A percentile compares a stretch with the other conserved stretches of the same genome.
These are phyloP conservation scores for Turritis glabra DNA, from an alignment of 345 rosid species.

Conservation along the genomic window DNA sequence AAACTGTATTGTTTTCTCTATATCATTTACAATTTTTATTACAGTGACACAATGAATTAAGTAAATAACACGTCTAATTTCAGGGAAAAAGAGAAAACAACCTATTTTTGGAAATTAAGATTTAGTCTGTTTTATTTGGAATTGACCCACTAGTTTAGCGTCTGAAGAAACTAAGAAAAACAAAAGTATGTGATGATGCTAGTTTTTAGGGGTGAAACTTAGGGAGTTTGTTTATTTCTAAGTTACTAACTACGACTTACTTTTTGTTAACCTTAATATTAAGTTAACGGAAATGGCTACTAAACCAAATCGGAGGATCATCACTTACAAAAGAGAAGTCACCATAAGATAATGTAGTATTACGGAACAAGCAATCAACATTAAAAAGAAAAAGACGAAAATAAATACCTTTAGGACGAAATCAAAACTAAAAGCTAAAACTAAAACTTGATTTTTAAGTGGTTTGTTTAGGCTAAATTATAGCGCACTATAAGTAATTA, in stretches of 20 bases:
- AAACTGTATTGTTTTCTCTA: neutral
- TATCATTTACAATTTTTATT: neutral
- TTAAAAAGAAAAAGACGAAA: too few relatives aligned
- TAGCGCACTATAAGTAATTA: too few relatives aligned
- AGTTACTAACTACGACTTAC: neutral
- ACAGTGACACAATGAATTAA: neutral
- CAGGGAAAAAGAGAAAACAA: neutral
- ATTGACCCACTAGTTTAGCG: constrained; percentile 34
- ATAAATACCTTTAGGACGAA: too few relatives aligned
- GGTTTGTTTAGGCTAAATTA: neutral
- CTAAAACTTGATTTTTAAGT: neutral
- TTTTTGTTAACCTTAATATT: too few relatives aligned
- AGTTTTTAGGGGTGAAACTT: constrained; percentile 28
- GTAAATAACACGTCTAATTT: neutral
- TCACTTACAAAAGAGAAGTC: neutral
- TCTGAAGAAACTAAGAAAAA: neutral
- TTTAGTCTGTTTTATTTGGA: neutral
- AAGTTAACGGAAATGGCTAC: neutral
- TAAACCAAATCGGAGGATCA: neutral
- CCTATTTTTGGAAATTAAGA: constrained; percentile 9
- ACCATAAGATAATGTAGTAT: neutral
- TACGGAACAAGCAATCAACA: neutral
- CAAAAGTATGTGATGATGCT: constrained; percentile 35
- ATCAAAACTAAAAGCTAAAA: neutral
- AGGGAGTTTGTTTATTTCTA: constrained; percentile 8